Conservation (phyloP, 805 yeast genomes). For the Kuraishia capsulata region DNA sequence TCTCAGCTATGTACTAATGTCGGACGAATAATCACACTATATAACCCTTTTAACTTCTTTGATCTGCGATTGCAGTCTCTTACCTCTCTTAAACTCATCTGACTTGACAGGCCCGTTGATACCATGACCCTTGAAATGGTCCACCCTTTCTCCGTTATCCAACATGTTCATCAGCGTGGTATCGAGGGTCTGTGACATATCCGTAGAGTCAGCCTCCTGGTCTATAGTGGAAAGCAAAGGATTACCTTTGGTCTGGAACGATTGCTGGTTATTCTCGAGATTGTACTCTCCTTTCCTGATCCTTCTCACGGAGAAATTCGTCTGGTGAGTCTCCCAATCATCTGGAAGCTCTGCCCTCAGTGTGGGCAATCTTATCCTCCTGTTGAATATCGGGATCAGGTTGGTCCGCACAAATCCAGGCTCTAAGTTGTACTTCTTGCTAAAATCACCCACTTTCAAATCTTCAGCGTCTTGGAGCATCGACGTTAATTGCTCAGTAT, state of each 20-base stretch:
- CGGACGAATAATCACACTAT: neutral
- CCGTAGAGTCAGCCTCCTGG: neutral
- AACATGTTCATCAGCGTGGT: constrained; percentile 1
- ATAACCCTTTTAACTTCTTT: neutral
- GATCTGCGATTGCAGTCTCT: neutral
- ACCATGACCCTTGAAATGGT: constrained; percentile 1
- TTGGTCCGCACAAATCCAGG: neutral
- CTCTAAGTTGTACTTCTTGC: neutral
- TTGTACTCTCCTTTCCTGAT: neutral
- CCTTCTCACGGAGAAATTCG: neutral
- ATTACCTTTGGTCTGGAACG: neutral
- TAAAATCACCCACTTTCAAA: neutral
- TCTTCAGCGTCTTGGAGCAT: neutral
- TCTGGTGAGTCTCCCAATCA: constrained; percentile 2
- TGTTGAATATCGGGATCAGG: neutral
- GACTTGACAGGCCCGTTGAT: neutral
- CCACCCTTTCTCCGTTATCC: constrained; percentile 3
- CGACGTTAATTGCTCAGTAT: neutral
- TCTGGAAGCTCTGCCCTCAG: constrained; percentile 3
- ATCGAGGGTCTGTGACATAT: constrained; percentile 1
- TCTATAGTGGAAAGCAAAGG: neutral
- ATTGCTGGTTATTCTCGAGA: neutral
- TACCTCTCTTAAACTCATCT: neutral
- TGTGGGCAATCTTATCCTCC: constrained; percentile 1
- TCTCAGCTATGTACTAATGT: constrained; percentile 28